Evolutionary conservation across 495 filamentous ascomycete genomes (phyloP).

Genomic region (Margaritispora aquatica): DNA sequence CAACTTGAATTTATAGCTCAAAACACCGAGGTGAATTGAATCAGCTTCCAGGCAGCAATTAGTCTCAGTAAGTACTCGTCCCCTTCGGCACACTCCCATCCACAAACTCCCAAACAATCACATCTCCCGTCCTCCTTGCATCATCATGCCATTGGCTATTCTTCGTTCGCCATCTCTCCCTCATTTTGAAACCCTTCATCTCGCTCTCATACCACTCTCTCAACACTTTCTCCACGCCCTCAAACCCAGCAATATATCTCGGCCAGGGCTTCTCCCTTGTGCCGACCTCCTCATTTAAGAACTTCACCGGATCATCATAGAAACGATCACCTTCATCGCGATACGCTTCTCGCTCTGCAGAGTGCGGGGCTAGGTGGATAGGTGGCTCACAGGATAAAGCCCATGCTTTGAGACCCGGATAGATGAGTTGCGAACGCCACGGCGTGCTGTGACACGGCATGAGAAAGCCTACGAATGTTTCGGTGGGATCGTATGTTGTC

Average conservation of each 20-base stretch:
- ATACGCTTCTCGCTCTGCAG: slow-evolving; percentile 53
- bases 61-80: not conserved
- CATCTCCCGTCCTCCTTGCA: slow-evolving; percentile 72
- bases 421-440: slow-evolving; percentile 85
- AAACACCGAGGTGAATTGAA: too few relatives aligned
- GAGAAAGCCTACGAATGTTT: slow-evolving; percentile 78
- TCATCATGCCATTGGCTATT: slow-evolving; percentile 89
- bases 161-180: slow-evolving; percentile 61
- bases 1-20: too few relatives aligned
- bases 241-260: slow-evolving; percentile 50
- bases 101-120: slow-evolving; percentile 64
- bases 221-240: slow-evolving; percentile 39
- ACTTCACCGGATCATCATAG: slow-evolving; percentile 60
- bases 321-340: slow-evolving; percentile 88
- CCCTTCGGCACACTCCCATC: not conserved
- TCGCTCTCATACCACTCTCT: slow-evolving; percentile 37
- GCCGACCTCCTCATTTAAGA: slow-evolving; percentile 40
- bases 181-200: slow-evolving; percentile 31
- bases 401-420: slow-evolving; percentile 70
- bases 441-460: slow-evolving; percentile 97
- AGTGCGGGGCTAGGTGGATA: slow-evolving; percentile 47
- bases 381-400: slow-evolving; percentile 91
- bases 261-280: slow-evolving; percentile 34
- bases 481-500: slow-evolving; percentile 25
- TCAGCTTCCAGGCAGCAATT: not conserved